Percentiles rank a stretch among this genome's conserved stretches.
These are phyloP conservation scores for Talaromyces adpressus DNA, from an alignment of 495 filamentous ascomycete species.

Conservation along the genomic window DNA sequence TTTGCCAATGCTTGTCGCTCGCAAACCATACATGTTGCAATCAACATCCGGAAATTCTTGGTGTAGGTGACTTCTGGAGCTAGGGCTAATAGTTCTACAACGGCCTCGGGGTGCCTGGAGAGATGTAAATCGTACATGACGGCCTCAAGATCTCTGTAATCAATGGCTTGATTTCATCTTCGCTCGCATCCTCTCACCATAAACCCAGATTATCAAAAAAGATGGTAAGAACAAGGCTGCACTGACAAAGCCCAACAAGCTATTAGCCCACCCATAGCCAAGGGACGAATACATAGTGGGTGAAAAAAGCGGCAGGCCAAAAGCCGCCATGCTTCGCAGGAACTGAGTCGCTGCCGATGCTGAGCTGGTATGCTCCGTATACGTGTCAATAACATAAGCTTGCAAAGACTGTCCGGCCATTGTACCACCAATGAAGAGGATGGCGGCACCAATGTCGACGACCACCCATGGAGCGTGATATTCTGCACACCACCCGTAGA, in stretches of 20 bases:
- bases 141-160: neutral
- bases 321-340: conserved; percentile 47
- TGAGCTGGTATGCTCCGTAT: conserved; percentile 47
- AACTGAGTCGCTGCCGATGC: conserved; percentile 68
- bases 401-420: conserved; percentile 47
- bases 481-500: conserved; percentile 55
- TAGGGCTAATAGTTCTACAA: too few relatives aligned
- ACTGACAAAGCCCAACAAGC: neutral
- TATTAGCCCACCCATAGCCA: neutral
- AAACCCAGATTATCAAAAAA: neutral
- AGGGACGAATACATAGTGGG: conserved; percentile 42
- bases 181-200: neutral
- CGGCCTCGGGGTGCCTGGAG: too few relatives aligned
- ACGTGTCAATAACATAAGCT: conserved; percentile 46
- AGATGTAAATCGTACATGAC: neutral
- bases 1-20: neutral
- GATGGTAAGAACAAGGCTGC: neutral
- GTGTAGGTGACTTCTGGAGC: too few relatives aligned
- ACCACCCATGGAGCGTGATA: conserved; percentile 47
- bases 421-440: conserved; percentile 39
- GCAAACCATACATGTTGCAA: too few relatives aligned
- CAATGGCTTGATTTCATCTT: neutral
- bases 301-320: conserved; percentile 47
- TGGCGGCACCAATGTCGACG: conserved; percentile 36
- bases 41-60: too few relatives aligned